A percentile compares a stretch with the other conserved stretches of the same genome.
These are phyloP conservation scores for Prunus campanulata DNA, from an alignment of 306 rosid species.

Conservation along the genomic window DNA sequence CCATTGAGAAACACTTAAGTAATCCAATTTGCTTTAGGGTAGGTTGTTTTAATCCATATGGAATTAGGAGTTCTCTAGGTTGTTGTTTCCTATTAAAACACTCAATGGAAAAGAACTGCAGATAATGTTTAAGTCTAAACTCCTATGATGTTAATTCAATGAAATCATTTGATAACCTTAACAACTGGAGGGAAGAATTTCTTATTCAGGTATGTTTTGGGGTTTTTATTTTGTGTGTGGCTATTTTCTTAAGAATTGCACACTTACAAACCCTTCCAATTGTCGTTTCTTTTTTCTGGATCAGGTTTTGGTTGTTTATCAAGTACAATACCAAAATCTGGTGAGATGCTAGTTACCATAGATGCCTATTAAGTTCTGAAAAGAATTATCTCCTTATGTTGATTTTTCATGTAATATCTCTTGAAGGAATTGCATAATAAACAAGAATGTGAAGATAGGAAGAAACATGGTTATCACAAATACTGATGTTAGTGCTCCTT, in stretches of 20 bases:
- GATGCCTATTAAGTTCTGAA: background rate
- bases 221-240: too few species aligned
- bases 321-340: conserved; percentile 68
- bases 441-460: conserved; percentile 97
- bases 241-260: background rate
- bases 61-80: too few species aligned
- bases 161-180: conserved; percentile 97
- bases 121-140: too few species aligned
- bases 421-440: conserved; percentile 84
- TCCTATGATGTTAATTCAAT: conserved; percentile 82
- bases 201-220: conserved; percentile 67
- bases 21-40: too few species aligned
- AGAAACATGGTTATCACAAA: conserved; percentile 68
- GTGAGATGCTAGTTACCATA: conserved; percentile 18
- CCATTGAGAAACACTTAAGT: too few species aligned
- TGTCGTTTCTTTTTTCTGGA: background rate
- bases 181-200: conserved; percentile 98
- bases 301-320: background rate
- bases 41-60: too few species aligned
- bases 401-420: background rate
- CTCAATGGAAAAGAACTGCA: too few species aligned
- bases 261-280: background rate
- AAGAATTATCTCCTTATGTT: conserved; percentile 3
- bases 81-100: too few species aligned
- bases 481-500: conserved; percentile 56